Evolutionary conservation across 1,139 yeast genomes (phyloP).

Genomic region (Taphrina wiesneri): DNA sequence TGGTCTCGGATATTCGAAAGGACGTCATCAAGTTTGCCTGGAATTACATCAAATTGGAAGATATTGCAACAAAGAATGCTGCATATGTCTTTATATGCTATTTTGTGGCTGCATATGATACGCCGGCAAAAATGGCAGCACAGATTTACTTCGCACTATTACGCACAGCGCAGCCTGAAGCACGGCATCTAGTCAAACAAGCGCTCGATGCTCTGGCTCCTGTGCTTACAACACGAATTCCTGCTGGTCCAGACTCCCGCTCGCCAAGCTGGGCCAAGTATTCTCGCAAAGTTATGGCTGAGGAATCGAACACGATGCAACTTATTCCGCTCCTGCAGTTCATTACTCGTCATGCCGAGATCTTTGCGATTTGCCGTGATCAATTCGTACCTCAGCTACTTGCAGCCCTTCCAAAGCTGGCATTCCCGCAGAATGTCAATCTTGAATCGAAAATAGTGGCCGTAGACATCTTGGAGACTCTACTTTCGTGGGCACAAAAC

Average conservation of each 20-base stretch:
- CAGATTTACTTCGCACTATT: conserved; percentile 90
- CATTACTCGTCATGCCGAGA: conserved; percentile 78
- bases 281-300: conserved; percentile 90
- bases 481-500: conserved; percentile 75
- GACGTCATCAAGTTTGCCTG: conserved; percentile 92
- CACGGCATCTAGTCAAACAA: conserved; percentile 77
- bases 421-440: conserved; percentile 69
- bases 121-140: conserved; percentile 83
- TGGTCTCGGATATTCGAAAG: conserved; percentile 67
- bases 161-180: conserved; percentile 82
- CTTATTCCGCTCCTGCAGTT: conserved; percentile 88
- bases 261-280: conserved; percentile 83
- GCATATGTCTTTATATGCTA: conserved; percentile 88
- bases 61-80: conserved; percentile 83
- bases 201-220: conserved; percentile 90
- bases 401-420: conserved; percentile 91
- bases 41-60: conserved; percentile 89
- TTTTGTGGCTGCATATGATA: conserved; percentile 84
- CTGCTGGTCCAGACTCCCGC: conserved; percentile 39
- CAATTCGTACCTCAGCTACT: conserved; percentile 86
- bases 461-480: conserved; percentile 81
- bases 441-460: conserved; percentile 82
- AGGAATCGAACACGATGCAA: conserved; percentile 79
- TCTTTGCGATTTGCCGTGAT: conserved; percentile 83
- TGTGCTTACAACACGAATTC: conserved; percentile 71